Base-by-base conservation (phyloP, 2,329 filamentous ascomycete genomes). In the Piedraia hortae region DNA sequence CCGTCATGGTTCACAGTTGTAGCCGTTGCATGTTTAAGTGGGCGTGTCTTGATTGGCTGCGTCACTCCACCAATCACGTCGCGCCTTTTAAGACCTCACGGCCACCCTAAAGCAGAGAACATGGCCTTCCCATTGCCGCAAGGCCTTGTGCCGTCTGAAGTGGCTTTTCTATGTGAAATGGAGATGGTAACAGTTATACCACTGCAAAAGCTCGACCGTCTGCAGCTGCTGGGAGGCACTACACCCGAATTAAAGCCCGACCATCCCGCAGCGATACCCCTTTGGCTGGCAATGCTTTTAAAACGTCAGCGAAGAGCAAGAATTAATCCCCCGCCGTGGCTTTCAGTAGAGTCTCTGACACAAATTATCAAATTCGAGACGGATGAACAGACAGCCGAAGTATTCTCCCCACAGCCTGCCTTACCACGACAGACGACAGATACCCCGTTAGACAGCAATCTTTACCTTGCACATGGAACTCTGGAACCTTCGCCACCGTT, bases 101-200 rank as follows among this genome's bases (percentile, higher is more conserved):
- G n/a, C n/a, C n/a, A n/a, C n/a, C n/a, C n/a, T n/a, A n/a, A 16
- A 19, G 22, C 20, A 28, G 12, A 19, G 25, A 28, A 18, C 36
- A 67, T 68, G 62, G 62, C 62, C 22, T 55, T 65, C 32, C 59
- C 60, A 31, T 51, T 66, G 18, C 58, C 59, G 17, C 52, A 58
- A 30, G 61, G 69, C 45, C 59, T 91, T 19, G 70, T 73, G 35
- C 77, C 85, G 27, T 57, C 73, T 31, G 85, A 97, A 50, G 72
- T 88, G 20, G 73, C 78, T 22, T 97, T 93, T 41, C 54, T 93
- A 13, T 90, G 80, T 46, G 85, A 97, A 51, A 93, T 91, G 78
- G 82, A 93, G 51, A 62, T 77, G 37, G 72, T 97, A 25, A 91
- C 80, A 0, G 62, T 97, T 11, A 65, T 93, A 21, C 85, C 85